A percentile compares a stretch with the other conserved stretches of the same genome.
phyloP scores from a whole-genome alignment of 495 filamentous ascomycete species.

The Staphylotrichum tortipilum region DNA sequence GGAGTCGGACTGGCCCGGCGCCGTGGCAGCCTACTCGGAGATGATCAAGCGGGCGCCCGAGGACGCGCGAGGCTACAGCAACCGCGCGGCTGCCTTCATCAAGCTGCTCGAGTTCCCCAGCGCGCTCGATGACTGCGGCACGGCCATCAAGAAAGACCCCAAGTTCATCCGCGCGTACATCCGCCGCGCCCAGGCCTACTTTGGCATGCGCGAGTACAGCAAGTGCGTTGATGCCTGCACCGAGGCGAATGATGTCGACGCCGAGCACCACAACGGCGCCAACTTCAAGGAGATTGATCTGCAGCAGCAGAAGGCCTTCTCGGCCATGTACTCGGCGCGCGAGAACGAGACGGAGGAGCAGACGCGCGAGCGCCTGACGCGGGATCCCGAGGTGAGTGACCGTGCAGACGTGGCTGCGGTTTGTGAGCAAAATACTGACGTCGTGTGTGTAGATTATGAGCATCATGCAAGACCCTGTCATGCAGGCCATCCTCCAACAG shows the following conservation, averaged over 20 bases:
- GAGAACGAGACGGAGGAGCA: constrained; percentile 96
- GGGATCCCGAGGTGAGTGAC: constrained; percentile 86
- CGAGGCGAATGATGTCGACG: constrained; percentile 71
- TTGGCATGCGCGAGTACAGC: constrained; percentile 96
- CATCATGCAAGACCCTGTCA: constrained; percentile 90
- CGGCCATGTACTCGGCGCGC: constrained; percentile 76
- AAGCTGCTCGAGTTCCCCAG: constrained; percentile 93
- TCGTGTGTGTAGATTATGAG: constrained; percentile 79
- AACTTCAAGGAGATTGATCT: constrained; percentile 85
- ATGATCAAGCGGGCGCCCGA: constrained; percentile 94
- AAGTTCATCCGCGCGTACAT: constrained; percentile 94
- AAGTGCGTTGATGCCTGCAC: constrained; percentile 83
- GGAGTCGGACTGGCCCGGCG: constrained; percentile 89
- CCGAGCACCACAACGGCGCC: constrained; percentile 51
- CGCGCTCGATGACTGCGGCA: constrained; percentile 86
- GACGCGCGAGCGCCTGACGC: constrained; percentile 83
- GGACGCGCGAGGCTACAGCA: constrained; percentile 91
- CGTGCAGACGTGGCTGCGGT: no score
- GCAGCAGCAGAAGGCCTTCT: constrained; percentile 88
- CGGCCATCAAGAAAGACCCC: constrained; percentile 79
- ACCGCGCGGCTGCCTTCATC: constrained; percentile 92
- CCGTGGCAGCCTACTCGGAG: constrained; percentile 90
- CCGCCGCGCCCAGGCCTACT: constrained; percentile 84
- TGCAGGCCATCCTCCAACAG: constrained; percentile 95
- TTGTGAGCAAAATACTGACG: constrained; percentile 24